phyloP scores from a whole-genome alignment of 1,284 basidiomycete species.

The Rhodotorula sp. region DNA sequence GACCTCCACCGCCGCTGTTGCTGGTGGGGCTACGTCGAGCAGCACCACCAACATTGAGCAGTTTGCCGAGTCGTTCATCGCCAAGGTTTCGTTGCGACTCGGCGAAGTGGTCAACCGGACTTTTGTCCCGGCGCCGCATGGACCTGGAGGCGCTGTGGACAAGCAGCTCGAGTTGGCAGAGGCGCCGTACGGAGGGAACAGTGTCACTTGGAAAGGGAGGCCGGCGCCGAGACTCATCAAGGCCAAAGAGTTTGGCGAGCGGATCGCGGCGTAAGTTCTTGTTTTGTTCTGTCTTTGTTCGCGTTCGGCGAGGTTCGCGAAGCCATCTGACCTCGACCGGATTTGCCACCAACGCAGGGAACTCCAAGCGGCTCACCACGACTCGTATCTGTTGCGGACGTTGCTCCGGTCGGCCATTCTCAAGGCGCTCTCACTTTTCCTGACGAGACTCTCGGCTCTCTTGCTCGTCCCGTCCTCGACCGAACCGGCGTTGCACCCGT shows the following conservation, averaged over 20 bases:
- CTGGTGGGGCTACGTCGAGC: background rate
- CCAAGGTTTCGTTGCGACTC: conserved; percentile 40
- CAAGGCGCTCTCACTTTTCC: conserved; percentile 44
- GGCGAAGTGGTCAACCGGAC: conserved; percentile 44
- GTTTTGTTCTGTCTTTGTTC: background rate
- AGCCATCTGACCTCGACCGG: background rate
- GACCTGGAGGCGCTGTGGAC: conserved; percentile 14
- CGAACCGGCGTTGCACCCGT: conserved; percentile 20
- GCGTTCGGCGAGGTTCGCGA: no score
- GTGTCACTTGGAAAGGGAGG: conserved; percentile 16
- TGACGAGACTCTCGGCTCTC: conserved; percentile 43
- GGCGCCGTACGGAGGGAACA: conserved; percentile 14
- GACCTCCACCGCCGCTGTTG: background rate
- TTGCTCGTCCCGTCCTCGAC: conserved; percentile 34
- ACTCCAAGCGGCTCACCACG: conserved; percentile 39
- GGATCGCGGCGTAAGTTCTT: conserved; percentile 34
- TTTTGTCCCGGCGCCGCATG: conserved; percentile 30
- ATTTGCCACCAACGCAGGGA: conserved; percentile 25
- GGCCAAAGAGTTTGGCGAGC: conserved; percentile 37
- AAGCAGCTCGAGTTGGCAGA: conserved; percentile 12
- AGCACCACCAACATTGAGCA: conserved; percentile 19
- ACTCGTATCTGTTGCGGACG: conserved; percentile 44
- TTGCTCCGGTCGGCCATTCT: conserved; percentile 44
- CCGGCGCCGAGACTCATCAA: conserved; percentile 37
- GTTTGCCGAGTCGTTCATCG: conserved; percentile 43